phyloP scores from a whole-genome alignment of 2,329 filamentous ascomycete species.

The Leptosphaerulina australis region DNA sequence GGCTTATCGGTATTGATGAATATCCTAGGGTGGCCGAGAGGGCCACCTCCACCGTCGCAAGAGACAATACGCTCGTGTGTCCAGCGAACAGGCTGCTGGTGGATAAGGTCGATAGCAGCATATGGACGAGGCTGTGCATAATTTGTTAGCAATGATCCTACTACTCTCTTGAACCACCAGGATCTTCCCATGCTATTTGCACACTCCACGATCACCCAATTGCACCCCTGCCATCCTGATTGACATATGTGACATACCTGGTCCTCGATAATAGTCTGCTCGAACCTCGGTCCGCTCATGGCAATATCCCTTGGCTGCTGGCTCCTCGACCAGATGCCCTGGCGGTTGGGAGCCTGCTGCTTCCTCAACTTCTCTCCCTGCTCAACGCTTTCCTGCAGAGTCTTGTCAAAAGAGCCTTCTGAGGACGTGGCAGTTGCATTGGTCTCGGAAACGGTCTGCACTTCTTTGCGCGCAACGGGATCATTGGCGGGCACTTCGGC shows the following conservation, averaged over 20 bases:
- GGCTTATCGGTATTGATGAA: slow-evolving; percentile 99
- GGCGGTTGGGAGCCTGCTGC: slow-evolving; percentile 85
- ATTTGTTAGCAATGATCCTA: neutral
- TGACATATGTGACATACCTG: slow-evolving; percentile 69
- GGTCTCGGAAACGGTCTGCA: slow-evolving; percentile 63
- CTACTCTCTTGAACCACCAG: neutral
- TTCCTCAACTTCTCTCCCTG: slow-evolving; percentile 62
- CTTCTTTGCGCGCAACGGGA: slow-evolving; percentile 58
- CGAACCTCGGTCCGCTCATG: slow-evolving; percentile 93
- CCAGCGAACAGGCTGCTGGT: slow-evolving; percentile 94
- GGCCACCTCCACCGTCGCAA: slow-evolving; percentile 91
- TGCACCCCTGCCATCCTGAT: neutral
- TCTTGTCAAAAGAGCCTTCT: slow-evolving; percentile 57
- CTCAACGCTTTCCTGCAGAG: slow-evolving; percentile 62
- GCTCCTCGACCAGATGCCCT: slow-evolving; percentile 79
- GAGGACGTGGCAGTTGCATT: slow-evolving; percentile 63
- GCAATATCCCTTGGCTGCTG: slow-evolving; percentile 81
- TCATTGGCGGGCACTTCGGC: slow-evolving; percentile 69
- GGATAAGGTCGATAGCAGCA: slow-evolving; percentile 93
- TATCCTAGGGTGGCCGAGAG: slow-evolving; percentile 86
- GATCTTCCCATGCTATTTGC: neutral
- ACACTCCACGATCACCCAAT: neutral
- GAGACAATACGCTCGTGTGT: slow-evolving; percentile 79
- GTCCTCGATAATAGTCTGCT: slow-evolving; percentile 91
- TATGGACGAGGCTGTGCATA: slow-evolving; percentile 76